Conservation (phyloP, 768 basidiomycete genomes). For the Clitopilus hobsonii region DNA sequence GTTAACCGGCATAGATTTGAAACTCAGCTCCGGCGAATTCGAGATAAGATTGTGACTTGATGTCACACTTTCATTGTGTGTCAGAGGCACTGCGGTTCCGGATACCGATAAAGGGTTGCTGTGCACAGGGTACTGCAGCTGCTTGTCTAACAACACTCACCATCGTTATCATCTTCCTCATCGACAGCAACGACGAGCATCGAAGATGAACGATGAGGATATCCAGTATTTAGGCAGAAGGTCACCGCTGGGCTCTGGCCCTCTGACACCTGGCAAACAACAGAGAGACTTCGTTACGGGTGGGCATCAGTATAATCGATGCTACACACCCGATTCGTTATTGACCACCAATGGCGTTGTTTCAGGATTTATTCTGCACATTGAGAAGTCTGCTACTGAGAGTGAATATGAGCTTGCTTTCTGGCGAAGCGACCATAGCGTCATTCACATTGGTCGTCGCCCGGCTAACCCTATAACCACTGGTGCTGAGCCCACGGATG, state of each 20-base stretch:
- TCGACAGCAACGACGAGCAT: slow-evolving; percentile 1
- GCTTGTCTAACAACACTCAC: slow-evolving; percentile 1
- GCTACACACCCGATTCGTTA: slow-evolving; percentile 11
- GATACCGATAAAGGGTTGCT: slow-evolving; percentile 1
- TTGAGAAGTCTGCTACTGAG: slow-evolving; percentile 47
- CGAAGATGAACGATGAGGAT: slow-evolving; percentile 47
- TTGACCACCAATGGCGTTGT: slow-evolving; percentile 11
- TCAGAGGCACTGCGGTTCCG: background rate
- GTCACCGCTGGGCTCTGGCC: slow-evolving; percentile 18
- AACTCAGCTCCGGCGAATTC: background rate
- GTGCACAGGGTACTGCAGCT: background rate
- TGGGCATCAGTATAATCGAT: slow-evolving; percentile 19
- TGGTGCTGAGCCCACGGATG: slow-evolving; percentile 24
- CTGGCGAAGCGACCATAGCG: slow-evolving; percentile 40
- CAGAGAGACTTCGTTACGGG: slow-evolving; percentile 27
- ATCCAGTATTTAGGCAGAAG: slow-evolving; percentile 54
- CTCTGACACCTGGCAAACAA: slow-evolving; percentile 23
- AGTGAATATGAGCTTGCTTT: slow-evolving; percentile 46
- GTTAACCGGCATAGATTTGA: background rate
- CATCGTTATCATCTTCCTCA: slow-evolving; percentile 1
- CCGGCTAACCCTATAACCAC: slow-evolving; percentile 43
- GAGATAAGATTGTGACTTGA: slow-evolving; percentile 1
- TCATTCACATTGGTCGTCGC: slow-evolving; percentile 65
- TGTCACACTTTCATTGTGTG: background rate
- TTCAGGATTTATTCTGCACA: slow-evolving; percentile 54